Evolutionary conservation across 2,329 filamentous ascomycete species (phyloP), one percentile per base, ranked within the genome.

Genomic region (Phyllosticta ampelicida): DNA sequence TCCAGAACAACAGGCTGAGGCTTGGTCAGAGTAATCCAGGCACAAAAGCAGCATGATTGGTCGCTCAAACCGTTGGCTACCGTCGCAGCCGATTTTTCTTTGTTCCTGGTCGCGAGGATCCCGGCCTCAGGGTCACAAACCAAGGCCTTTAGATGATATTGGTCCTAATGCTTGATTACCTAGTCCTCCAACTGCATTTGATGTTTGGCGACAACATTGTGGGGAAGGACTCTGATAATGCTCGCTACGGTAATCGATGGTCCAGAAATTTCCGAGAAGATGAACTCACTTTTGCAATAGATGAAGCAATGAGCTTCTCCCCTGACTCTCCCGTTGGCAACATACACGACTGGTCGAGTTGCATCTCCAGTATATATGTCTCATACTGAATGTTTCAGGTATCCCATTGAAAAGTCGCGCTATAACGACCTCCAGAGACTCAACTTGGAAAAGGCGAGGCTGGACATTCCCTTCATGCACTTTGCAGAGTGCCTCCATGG

Each of bases 401-500:
- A 77, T 54, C 66, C 72, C 2, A 67, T 74, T 0, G 76, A 76
- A 53, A 73, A 66, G 23, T 71, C 74, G 6, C 64, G 75, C 59
- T 75, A 77, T 60, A 76, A 76, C 55, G 64, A 65, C 2, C 53
- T 76, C 2, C 75, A 77, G 55, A 65, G 66, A 44, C 65, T 74
- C 21, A 75, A 71, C 53, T 61, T 71, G 1, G 59, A 73, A 9
- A 73, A 70, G 44, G 67, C 74, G 4, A 67, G 67, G 9, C 61
- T 75, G 0, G 70, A 72, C 30, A 67, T 77, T 5, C 75, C 75
- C 0, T 65, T 76, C 3, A 66, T 77, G 66, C 74, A 76, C 59
- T 70, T 69, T 3, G 75, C 70, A 9, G 75, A 77, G 58, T 77
- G 74, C 59, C 68, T 77, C 3, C 75, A 77, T 51, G 74, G 73